phyloP scores from a whole-genome alignment of 345 rosid species.

The Psidium guajava region DNA sequence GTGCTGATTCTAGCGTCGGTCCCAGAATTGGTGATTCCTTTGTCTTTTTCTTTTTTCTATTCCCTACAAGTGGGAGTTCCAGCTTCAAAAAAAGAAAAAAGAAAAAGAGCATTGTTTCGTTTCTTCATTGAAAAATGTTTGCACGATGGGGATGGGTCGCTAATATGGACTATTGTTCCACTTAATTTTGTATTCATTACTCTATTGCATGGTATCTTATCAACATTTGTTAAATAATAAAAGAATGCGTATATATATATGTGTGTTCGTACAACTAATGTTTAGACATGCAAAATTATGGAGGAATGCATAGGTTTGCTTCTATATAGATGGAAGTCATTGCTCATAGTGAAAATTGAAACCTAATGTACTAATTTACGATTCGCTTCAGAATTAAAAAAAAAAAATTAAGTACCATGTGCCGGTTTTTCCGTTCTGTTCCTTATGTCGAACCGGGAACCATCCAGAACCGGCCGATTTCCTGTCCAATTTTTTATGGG shows the following conservation, averaged over 20 bases:
- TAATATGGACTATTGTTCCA: neutral
- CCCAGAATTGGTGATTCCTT: neutral
- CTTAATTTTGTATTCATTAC: neutral
- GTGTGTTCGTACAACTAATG: neutral
- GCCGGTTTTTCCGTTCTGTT: too few species aligned
- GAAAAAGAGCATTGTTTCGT: neutral
- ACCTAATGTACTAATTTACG: neutral
- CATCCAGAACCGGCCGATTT: too few species aligned
- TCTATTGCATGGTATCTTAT: neutral
- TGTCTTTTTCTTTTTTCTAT: neutral
- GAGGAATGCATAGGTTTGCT: neutral
- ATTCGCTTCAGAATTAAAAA: neutral
- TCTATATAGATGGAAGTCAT: neutral
- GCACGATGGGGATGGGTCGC: neutral
- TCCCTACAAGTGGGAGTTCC: neutral
- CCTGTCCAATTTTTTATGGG: fast-evolving
- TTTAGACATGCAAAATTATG: neutral
- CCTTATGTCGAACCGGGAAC: too few species aligned
- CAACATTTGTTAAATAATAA: neutral
- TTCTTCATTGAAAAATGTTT: neutral
- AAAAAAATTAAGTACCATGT: neutral
- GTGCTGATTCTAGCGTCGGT: neutral
- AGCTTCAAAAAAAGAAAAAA: neutral
- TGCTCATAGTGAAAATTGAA: neutral
- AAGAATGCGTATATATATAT: neutral